phyloP scores from a whole-genome alignment of 2,329 filamentous ascomycete genomes.

The Exophiala dermatitidis region DNA sequence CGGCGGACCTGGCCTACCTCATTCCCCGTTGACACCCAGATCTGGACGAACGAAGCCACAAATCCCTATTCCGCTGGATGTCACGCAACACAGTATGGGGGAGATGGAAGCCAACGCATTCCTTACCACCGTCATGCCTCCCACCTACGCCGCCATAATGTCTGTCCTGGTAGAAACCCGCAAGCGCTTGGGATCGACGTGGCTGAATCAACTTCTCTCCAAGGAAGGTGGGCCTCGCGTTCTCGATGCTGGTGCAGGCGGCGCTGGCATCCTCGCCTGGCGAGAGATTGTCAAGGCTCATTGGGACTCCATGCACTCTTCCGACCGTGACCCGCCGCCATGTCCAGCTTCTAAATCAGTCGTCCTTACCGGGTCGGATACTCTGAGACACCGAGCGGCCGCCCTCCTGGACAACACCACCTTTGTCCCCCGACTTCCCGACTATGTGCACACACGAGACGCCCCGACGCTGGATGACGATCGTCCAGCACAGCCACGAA shows the following conservation, averaged over 20 bases:
- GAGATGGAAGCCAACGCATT: conserved; percentile 56
- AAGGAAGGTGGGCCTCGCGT: conserved; percentile 52
- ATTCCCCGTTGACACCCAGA: conserved; percentile 60
- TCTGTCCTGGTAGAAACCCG: conserved; percentile 54
- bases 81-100: conserved; percentile 51
- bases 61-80: conserved; percentile 51
- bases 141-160: conserved; percentile 52
- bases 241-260: conserved; percentile 56
- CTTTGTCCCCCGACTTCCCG: conserved; percentile 84
- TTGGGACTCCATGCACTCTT: conserved; percentile 59
- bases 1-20: conserved; percentile 67
- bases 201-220: conserved; percentile 50
- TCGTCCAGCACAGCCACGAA: conserved; percentile 50
- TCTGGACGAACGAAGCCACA: conserved; percentile 45
- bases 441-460: conserved; percentile 63
- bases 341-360: conserved; percentile 65
- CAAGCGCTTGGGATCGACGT: conserved; percentile 52
- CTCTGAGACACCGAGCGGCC: conserved; percentile 67
- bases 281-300: conserved; percentile 70
- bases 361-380: conserved; percentile 68
- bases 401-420: conserved; percentile 78
- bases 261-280: conserved; percentile 56
- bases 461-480: conserved; percentile 54
- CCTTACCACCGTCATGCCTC: conserved; percentile 54
- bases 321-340: conserved; percentile 36